Evolutionary conservation across 2,329 filamentous ascomycete genomes (phyloP).

Genomic region (Zymoseptoria brevis): DNA sequence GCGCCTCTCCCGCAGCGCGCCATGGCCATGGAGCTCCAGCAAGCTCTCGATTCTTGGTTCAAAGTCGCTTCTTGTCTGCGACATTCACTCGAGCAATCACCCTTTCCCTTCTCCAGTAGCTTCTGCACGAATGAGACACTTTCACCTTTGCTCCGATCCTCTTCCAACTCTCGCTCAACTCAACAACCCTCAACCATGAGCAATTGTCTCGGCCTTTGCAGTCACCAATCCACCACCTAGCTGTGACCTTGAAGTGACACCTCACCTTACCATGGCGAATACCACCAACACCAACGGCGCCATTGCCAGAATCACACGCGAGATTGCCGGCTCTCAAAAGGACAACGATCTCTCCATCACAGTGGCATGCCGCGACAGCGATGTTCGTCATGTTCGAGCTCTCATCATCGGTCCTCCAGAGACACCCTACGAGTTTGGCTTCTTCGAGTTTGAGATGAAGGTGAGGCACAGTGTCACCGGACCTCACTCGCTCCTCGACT

Average conservation of each 20-base stretch:
- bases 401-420: constrained; percentile 88
- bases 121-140: background rate
- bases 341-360: constrained; percentile 78
- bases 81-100: background rate
- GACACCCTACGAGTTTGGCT: constrained; percentile 85
- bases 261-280: constrained; percentile 14
- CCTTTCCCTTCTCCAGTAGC: background rate
- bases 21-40: too few species aligned
- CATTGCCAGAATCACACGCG: constrained; percentile 45
- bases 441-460: constrained; percentile 66
- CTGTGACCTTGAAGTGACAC: background rate
- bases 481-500: background rate
- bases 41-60: background rate
- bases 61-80: background rate
- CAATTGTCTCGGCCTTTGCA: background rate
- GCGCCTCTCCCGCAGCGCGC: background rate
- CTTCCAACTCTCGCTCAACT: background rate
- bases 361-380: constrained; percentile 76
- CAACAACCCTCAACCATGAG: background rate
- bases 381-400: constrained; percentile 80
- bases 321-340: constrained; percentile 78
- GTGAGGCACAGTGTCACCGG: background rate
- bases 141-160: background rate
- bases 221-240: background rate
- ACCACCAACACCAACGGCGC: constrained; percentile 22